A percentile compares a stretch with the other conserved stretches of the same genome.
phyloP scores from a whole-genome alignment of 2,329 filamentous ascomycete species.

The Pestalotiopsis fici region DNA sequence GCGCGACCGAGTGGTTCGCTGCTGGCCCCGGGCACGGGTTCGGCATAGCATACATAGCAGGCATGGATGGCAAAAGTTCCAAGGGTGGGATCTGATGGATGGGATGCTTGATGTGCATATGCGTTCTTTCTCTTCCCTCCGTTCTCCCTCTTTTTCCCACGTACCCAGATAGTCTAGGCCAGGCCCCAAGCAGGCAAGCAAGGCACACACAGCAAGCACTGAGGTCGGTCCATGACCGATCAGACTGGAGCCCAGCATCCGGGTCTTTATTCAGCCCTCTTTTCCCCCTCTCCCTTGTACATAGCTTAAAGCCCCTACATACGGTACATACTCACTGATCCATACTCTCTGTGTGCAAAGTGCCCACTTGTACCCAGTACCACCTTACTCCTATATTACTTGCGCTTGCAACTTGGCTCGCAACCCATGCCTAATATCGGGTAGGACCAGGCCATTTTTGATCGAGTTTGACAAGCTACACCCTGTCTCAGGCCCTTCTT shows the following conservation, averaged over 20 bases:
- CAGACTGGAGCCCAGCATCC: neutral
- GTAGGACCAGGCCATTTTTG: neutral
- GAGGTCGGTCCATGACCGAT: neutral
- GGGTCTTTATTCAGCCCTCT: neutral
- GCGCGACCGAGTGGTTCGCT: conserved; percentile 24
- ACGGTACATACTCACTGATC: neutral
- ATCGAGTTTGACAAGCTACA: conserved; percentile 17
- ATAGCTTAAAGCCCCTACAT: no score
- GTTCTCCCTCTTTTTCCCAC: no score
- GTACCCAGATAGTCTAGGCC: conserved; percentile 15
- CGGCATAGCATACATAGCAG: conserved; percentile 15
- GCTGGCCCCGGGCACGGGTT: conserved; percentile 13
- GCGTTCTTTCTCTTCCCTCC: conserved; percentile 6
- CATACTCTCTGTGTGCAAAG: no score
- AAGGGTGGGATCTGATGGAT: neutral
- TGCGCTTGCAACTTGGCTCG: neutral
- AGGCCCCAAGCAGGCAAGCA: conserved; percentile 11
- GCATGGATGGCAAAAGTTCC: neutral
- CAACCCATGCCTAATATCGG: conserved; percentile 7
- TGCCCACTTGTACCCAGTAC: neutral
- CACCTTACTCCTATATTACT: no score
- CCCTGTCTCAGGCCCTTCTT: conserved; percentile 18
- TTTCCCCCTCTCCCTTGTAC: neutral
- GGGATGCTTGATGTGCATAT: conserved; percentile 13
- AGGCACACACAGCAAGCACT: neutral